phyloP scores from a whole-genome alignment of 306 rosid species.

The Heteromeles arbutifolia region DNA sequence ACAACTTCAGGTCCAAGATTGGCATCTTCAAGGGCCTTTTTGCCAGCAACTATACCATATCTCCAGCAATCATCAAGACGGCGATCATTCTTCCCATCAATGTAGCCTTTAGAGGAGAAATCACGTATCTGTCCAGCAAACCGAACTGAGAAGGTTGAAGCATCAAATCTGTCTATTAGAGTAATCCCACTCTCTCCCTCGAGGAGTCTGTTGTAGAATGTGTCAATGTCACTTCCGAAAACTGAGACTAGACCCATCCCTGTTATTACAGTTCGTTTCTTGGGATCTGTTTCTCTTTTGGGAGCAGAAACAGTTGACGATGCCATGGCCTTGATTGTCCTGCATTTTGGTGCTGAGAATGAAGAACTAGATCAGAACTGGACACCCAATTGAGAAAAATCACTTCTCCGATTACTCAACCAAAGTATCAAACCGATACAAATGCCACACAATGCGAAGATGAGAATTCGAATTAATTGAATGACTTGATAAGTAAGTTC shows the following conservation, averaged over 20 bases:
- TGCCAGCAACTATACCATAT: constrained; percentile 58
- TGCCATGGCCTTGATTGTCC: constrained; percentile 38
- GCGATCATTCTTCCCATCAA: constrained; percentile 49
- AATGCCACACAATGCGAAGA: not conserved
- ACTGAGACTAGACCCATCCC: constrained; percentile 74
- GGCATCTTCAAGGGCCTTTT: constrained; percentile 64
- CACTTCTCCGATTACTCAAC: not conserved
- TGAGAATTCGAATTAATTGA: not conserved
- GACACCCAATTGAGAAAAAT: not conserved
- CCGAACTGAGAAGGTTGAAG: constrained; percentile 47
- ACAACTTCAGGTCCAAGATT: constrained; percentile 54
- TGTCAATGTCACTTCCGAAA: constrained; percentile 52
- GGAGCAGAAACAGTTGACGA: constrained; percentile 43
- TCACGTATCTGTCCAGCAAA: constrained; percentile 53
- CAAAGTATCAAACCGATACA: not conserved
- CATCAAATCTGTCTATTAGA: constrained; percentile 56
- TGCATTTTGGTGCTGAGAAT: constrained; percentile 38
- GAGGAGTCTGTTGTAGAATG: constrained; percentile 51
- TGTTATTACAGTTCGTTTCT: constrained; percentile 61
- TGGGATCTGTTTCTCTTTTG: constrained; percentile 60
- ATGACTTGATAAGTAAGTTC: not conserved
- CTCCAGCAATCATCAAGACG: constrained; percentile 64
- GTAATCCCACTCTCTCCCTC: constrained; percentile 79
- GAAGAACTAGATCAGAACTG: constrained; percentile 1
- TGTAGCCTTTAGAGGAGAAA: constrained; percentile 52